Evolutionary conservation across 208 protist genomes (phyloP), one percentile per base, ranked within the genome.

Genomic region (Crithidia mellificae): DNA sequence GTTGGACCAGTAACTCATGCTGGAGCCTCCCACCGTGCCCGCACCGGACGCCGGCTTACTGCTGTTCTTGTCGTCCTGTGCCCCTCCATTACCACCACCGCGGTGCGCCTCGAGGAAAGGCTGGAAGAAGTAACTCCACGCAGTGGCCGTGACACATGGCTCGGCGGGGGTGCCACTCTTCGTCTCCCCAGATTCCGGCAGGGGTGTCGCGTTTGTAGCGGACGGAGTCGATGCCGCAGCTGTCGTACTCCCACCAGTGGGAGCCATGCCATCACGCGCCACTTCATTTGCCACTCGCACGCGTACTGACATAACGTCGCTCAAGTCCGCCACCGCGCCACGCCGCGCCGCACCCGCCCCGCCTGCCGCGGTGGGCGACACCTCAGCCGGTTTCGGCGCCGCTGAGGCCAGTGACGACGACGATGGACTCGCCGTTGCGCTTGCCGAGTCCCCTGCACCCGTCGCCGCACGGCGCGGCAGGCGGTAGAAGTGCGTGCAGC

Each of bases 81-180:
- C n/a, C n/a, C n/a, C n/a, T n/a, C n/a, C n/a, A n/a, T n/a, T n/a
- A n/a, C n/a, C 4, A 0, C 1, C 47, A 2, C 6, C 25, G 22
- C 27, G 22, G n/a, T 59, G 43, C 0, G 46, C 20, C 14, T 38
- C 27, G 4, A 59, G 22, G 8, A 52, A 47, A 6, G 52, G 46
- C 7, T 64, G 68, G 6, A 76, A 25, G 49, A 76, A 76, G 44
- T 46, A 69, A 19, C 39, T 29, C 70, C 70, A 76, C 39, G 70
- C 34, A 6, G 70, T 76, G 15, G 70, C 70, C 5, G 54, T 65
- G 41, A 76, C 39, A 43, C 39, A 29, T 6, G 29, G 24, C 1
- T 59, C 41, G 5, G 9, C n/a, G 9, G 36, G 4, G 19, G 39
- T 17, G 12, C 66, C 57, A 29, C 32, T 52, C 19, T 15, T 32